A percentile compares a stretch with the other conserved stretches of the same genome.
phyloP scores from a whole-genome alignment of 306 rosid species.

The Sindora glabra region DNA sequence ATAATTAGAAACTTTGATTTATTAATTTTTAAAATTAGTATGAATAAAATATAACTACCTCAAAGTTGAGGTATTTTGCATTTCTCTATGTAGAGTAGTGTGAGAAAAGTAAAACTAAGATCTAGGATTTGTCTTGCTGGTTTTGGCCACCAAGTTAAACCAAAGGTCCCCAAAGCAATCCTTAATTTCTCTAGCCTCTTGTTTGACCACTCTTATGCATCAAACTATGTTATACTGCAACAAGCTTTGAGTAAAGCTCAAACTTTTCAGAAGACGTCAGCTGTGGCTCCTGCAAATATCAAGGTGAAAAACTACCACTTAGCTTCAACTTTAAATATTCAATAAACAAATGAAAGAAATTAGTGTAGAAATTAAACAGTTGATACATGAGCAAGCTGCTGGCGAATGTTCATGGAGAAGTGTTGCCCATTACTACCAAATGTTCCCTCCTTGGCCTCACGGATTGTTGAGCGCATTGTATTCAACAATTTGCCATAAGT shows the following conservation, averaged over 20 bases:
- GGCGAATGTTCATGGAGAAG: neutral
- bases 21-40: no score
- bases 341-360: neutral
- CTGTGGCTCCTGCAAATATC: conserved; percentile 43
- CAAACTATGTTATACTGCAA: conserved; percentile 16
- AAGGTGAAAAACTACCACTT: neutral
- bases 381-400: neutral
- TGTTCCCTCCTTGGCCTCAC: conserved; percentile 33
- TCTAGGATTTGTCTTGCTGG: no score
- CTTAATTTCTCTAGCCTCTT: no score
- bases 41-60: no score
- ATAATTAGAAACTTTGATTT: no score
- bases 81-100: no score
- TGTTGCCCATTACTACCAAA: conserved; percentile 1
- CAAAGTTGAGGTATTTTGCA: no score
- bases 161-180: no score
- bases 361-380: neutral
- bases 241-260: conserved; percentile 28
- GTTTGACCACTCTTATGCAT: neutral
- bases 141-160: no score
- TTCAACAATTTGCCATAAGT: conserved; percentile 33
- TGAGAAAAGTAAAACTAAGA: no score
- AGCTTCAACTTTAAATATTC: neutral
- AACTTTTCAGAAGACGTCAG: conserved; percentile 37
- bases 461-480: conserved; percentile 26